A percentile compares a stretch with the other conserved stretches of the same genome.
phyloP scores from a whole-genome alignment of 257 asterid genomes.

The Haberlea rhodopensis region DNA sequence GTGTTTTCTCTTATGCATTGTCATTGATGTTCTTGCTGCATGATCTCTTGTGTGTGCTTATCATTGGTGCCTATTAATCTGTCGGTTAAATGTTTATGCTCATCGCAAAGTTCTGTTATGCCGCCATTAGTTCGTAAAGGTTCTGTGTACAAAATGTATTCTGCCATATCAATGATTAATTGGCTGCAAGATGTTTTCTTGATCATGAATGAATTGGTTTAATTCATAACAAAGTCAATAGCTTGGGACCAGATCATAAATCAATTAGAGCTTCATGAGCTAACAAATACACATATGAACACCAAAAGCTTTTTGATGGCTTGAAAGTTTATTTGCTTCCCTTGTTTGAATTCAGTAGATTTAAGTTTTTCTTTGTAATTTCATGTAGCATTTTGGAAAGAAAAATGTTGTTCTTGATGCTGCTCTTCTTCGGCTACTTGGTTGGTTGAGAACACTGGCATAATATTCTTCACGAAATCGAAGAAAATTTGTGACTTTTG shows the following conservation, averaged over 20 bases:
- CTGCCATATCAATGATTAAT: no score
- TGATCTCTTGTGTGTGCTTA: no score
- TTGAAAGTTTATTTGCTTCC: background rate
- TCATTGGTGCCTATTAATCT: no score
- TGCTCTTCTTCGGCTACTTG: conserved; percentile 72
- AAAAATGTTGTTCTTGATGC: conserved; percentile 64
- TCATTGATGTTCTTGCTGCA: no score
- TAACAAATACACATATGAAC: background rate
- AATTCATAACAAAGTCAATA: no score
- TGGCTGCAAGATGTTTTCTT: no score
- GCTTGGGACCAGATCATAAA: background rate
- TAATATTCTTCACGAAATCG: conserved; percentile 30
- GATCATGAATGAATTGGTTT: no score
- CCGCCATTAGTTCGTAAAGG: no score
- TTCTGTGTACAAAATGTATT: no score
- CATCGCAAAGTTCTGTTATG: no score
- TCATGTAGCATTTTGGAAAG: conserved; percentile 67
- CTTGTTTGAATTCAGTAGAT: background rate
- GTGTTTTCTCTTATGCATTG: no score
- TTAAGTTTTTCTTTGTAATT: conserved; percentile 16
- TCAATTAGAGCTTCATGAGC: conserved; percentile 5
- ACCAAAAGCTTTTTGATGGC: background rate
- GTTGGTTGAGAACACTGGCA: conserved; percentile 87
- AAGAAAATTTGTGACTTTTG: background rate
- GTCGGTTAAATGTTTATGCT: no score